A percentile compares a stretch with the other conserved stretches of the same genome.
Conservation (phyloP, 768 basidiomycete genomes). For the Lepiota subincarnata region DNA sequence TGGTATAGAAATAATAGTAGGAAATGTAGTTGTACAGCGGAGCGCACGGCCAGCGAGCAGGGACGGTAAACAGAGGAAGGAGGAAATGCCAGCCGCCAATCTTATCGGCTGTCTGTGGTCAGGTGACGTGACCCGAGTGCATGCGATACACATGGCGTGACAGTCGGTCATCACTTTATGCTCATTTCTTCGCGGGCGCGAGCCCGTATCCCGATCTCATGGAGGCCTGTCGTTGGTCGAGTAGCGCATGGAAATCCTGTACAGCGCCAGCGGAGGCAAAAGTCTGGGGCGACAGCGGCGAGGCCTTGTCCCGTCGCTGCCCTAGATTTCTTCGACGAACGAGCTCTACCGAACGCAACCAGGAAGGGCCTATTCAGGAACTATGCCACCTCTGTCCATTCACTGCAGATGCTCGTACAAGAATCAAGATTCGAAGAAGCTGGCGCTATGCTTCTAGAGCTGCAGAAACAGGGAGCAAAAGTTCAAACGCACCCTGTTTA, state of each 20-base stretch:
- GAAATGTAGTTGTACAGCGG: slow-evolving; percentile 25
- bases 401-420: slow-evolving; percentile 21
- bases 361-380: background rate
- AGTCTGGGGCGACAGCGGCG: background rate
- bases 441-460: slow-evolving; percentile 30
- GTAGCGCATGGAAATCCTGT: background rate
- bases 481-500: slow-evolving; percentile 35
- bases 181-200: slow-evolving; percentile 30
- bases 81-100: slow-evolving; percentile 13
- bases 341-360: background rate
- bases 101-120: slow-evolving; percentile 11
- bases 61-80: slow-evolving; percentile 15
- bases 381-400: slow-evolving; percentile 9
- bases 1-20: slow-evolving; percentile 25
- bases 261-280: background rate
- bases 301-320: background rate
- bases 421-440: slow-evolving; percentile 27
- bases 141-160: slow-evolving; percentile 11
- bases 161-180: slow-evolving; percentile 23
- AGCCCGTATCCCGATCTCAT: slow-evolving; percentile 25
- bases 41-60: slow-evolving; percentile 44
- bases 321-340: background rate
- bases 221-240: slow-evolving; percentile 9
- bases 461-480: slow-evolving; percentile 30
- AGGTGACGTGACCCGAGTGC: slow-evolving; percentile 15